These are phyloP conservation scores for Penicillium malachiteum DNA, from an alignment of 495 filamentous ascomycete genomes.

Conservation along the genomic window DNA sequence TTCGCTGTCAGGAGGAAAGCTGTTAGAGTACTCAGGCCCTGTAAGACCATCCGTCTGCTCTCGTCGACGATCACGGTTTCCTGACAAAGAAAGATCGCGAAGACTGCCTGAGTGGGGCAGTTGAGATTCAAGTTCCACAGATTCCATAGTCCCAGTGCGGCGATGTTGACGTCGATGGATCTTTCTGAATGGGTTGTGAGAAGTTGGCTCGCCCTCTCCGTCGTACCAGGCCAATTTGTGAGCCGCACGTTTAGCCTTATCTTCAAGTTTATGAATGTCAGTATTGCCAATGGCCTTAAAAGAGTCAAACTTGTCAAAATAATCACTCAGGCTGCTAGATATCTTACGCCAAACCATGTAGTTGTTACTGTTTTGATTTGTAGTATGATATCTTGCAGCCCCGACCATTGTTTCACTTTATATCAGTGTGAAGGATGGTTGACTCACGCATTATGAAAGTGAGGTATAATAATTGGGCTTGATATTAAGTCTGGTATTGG, in stretches of 20 bases:
- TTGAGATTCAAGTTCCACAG: conserved; percentile 2
- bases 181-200: conserved; percentile 53
- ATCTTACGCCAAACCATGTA: too few relatives aligned
- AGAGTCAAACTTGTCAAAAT: too few relatives aligned
- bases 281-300: too few relatives aligned
- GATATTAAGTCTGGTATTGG: not conserved
- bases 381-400: not conserved
- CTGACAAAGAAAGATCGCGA: conserved; percentile 26
- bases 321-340: too few relatives aligned
- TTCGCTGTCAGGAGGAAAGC: conserved; percentile 29
- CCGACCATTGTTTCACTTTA: not conserved
- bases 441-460: conserved; percentile 8
- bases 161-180: conserved; percentile 32
- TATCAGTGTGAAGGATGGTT: not conserved
- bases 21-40: conserved; percentile 27
- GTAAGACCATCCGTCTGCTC: conserved; percentile 22
- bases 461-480: not conserved
- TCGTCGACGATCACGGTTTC: conserved; percentile 21
- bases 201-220: conserved; percentile 39
- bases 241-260: conserved; percentile 29
- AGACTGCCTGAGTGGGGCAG: conserved; percentile 22
- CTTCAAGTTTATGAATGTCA: too few relatives aligned
- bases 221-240: conserved; percentile 49
- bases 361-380: not conserved
- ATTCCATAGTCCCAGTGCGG: conserved; percentile 19